Percentiles rank a stretch among this genome's conserved stretches.
phyloP scores from a whole-genome alignment of 805 yeast genomes.

The Pichia deserticola region DNA sequence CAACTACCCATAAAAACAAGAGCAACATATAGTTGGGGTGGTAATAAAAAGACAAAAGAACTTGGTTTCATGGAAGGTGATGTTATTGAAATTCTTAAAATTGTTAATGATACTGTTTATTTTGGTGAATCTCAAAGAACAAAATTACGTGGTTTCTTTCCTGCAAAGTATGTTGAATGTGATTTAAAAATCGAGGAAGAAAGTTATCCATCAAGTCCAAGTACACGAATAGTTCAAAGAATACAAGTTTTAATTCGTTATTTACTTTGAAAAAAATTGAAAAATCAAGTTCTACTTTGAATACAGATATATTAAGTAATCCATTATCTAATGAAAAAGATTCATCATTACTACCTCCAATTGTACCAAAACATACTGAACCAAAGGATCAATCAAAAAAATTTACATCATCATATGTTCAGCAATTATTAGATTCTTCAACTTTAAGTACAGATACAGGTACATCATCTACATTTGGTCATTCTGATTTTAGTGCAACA shows the following conservation, averaged over 20 bases:
- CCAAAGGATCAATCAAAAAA: background rate
- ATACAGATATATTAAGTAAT: slow-evolving; percentile 9
- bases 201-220: background rate
- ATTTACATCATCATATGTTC: slow-evolving; percentile 20
- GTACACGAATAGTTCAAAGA: background rate
- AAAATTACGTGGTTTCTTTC: slow-evolving; percentile 78
- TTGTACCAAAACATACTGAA: background rate
- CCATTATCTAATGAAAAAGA: background rate
- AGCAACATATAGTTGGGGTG: slow-evolving; percentile 91
- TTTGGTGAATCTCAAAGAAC: slow-evolving; percentile 76
- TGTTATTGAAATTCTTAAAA: slow-evolving; percentile 65
- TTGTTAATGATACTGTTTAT: slow-evolving; percentile 91
- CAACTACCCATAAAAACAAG: slow-evolving; percentile 25
- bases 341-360: background rate
- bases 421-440: slow-evolving; percentile 25
- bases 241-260: slow-evolving; percentile 1
- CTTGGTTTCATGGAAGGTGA: slow-evolving; percentile 94
- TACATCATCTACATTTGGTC: slow-evolving; percentile 37
- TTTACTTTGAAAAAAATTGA: slow-evolving; percentile 4
- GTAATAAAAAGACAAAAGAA: slow-evolving; percentile 72
- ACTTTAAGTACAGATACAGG: slow-evolving; percentile 25
- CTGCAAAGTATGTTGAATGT: slow-evolving; percentile 82
- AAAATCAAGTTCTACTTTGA: slow-evolving; percentile 8
- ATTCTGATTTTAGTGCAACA: slow-evolving; percentile 77
- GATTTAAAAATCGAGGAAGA: slow-evolving; percentile 31